Base-by-base conservation (phyloP, 805 yeast species). In the Candida jianshihensis region DNA sequence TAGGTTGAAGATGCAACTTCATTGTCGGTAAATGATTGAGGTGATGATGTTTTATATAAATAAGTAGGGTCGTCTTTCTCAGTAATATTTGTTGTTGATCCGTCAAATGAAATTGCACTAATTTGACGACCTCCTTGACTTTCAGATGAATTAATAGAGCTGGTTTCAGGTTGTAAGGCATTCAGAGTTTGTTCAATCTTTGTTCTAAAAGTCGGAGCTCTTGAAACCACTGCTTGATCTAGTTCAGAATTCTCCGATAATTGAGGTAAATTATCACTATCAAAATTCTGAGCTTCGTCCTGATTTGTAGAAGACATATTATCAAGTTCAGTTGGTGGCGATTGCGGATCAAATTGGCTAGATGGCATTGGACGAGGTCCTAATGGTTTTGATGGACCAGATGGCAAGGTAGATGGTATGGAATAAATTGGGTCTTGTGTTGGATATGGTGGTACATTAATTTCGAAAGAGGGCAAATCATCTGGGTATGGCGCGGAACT, bases 331-430 rank as follows among this genome's bases (percentile, higher is more conserved):
- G 40, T 25, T 6, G 40, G 36, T 13, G 29, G 19, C 4, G 21
- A 9, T 10, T 27, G 31, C 12, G 33, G 5, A 11, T 26, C 36
- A 2, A 10, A 11, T 19, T 20, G 3, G 13, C 6, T 6, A 5
- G n/a, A n/a, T n/a, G 57, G 55, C 51, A 48, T 49, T 15, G 58
- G 58, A 30, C 58, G 49, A 10, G 58, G 56, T 0, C 57, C 56
- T 8, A 41, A 37, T 6, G 51, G 47, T 22, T 38, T 49, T 4
- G 44, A 32, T 5, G 35, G 34, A 11, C 42, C 26, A 19, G 37
- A 24, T 21, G 25, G 17, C 4, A 22, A 11, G 17, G 31, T 15
- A 8, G 39, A 33, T 1, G 45, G 24, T 7, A n/a, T n/a, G n/a
- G 15, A 25, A 10, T 15, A 5, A 4, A 31, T 25, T 5, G 30